Base-by-base conservation (phyloP, 257 asterid species). In the Jacaranda copaia region DNA sequence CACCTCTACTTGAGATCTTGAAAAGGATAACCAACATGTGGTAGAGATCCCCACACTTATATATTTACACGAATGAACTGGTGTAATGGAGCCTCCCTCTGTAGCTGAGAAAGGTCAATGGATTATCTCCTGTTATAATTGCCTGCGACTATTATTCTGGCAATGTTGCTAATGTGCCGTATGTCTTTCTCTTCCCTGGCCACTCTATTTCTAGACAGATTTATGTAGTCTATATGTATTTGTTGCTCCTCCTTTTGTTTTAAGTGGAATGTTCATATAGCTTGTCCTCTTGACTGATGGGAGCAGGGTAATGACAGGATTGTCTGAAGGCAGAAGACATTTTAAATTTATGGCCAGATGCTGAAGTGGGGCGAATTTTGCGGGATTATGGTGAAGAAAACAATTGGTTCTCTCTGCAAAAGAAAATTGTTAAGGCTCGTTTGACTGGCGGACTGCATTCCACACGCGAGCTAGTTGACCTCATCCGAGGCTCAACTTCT, bases 301-400 rank as follows among this genome's bases (percentile, higher is more conserved):
- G 78, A 85, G 85, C 89, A 88, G 90, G 88, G 84, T 81, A 74
- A 77, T 91, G 91, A 82, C 96, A 95, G 99, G 97, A 92, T 78
- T 87, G 88, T 84, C 80, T 95, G 70, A 93, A 74, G 85, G 99
- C 99, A 48, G 99, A 93, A 77, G 99, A 95, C 81, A 93, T 95
- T 66, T 80, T 95, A 79, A 95, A 93, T 82, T 80, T 88, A 58
- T 95, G 99, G 98, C 98, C 99, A 67, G 98, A 91, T 59, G 85
- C 77, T 82, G 98, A 91, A 82, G 80, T 95, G 81, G 98, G 98
- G 18, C 85, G 92, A 73, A 88, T 95, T 69, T 82, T 95, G 64
- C 90, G 92, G 10, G 99, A 95, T 42, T 95, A 93, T 73, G 99
- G 99, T 49, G 99, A 93, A 88, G 99, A 93, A 89, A 93, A 92